These are phyloP conservation scores for Venturia asperata DNA, from an alignment of 2,329 filamentous ascomycete genomes.

Conservation along the genomic window DNA sequence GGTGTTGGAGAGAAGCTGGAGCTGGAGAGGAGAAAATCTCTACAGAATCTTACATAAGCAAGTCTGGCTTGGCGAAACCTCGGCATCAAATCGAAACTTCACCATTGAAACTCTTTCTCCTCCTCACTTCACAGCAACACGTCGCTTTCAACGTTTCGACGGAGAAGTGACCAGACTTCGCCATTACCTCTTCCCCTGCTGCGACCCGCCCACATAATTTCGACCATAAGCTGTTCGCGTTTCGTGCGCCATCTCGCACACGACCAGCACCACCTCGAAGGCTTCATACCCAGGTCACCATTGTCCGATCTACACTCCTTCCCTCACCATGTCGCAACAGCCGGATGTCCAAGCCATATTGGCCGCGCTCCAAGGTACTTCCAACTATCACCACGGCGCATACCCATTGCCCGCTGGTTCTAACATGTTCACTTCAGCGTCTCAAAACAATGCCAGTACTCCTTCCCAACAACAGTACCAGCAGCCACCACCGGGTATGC, in stretches of 20 bases:
- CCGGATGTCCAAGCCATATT: constrained; percentile 19
- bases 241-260: background rate
- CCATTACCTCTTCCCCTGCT: background rate
- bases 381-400: background rate
- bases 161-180: background rate
- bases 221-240: background rate
- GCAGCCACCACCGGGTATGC: constrained; percentile 9
- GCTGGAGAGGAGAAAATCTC: too few relatives aligned
- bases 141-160: background rate
- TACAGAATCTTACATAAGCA: too few relatives aligned
- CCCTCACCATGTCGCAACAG: constrained; percentile 13
- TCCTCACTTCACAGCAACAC: background rate
- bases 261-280: background rate
- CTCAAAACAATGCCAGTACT: constrained; percentile 3
- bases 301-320: background rate
- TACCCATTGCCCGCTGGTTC: background rate
- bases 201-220: background rate
- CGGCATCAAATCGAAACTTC: background rate
- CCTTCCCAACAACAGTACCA: constrained; percentile 16
- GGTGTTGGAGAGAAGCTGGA: too few relatives aligned
- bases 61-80: background rate
- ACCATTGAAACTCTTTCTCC: background rate
- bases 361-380: constrained; percentile 19
- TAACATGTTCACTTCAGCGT: constrained; percentile 6
- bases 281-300: background rate